A percentile compares a stretch with the other conserved stretches of the same genome.
Evolutionary conservation across 331 rosid species (phyloP).

Genomic region (Ulmus americana): DNA sequence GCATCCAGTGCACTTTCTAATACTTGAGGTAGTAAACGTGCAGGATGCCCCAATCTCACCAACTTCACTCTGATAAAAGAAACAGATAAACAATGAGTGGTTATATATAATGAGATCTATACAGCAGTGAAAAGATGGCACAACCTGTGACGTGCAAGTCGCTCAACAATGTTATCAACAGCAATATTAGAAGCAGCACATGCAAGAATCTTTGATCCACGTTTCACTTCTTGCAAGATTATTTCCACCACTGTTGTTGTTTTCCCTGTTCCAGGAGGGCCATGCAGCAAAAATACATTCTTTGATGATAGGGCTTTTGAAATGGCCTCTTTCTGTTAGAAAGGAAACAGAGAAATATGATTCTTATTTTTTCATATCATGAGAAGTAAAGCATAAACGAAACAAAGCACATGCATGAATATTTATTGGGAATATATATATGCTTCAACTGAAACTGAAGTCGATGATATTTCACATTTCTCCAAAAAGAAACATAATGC

Average conservation of each 20-base stretch:
- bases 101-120: conserved; percentile 8
- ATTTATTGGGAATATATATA: too few relatives aligned
- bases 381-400: conserved; percentile 1
- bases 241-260: conserved; percentile 96
- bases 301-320: conserved; percentile 83
- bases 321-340: conserved; percentile 74
- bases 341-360: conserved; percentile 16
- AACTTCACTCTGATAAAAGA: conserved; percentile 66
- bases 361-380: neutral
- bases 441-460: neutral
- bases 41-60: conserved; percentile 98
- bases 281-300: conserved; percentile 81
- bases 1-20: conserved; percentile 95
- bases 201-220: conserved; percentile 89
- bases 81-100: conserved; percentile 17
- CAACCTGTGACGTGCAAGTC: conserved; percentile 79
- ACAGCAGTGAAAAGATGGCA: conserved; percentile 7
- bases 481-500: neutral
- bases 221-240: conserved; percentile 89
- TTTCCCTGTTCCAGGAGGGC: conserved; percentile 98
- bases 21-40: conserved; percentile 95
- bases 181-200: conserved; percentile 99
- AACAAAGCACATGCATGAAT: neutral
- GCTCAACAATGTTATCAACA: conserved; percentile 96
- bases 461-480: neutral